Percentiles rank a stretch among this genome's conserved stretches.
These are phyloP conservation scores for Xanthoconium purpureum DNA, from an alignment of 768 basidiomycete species.

Conservation along the genomic window DNA sequence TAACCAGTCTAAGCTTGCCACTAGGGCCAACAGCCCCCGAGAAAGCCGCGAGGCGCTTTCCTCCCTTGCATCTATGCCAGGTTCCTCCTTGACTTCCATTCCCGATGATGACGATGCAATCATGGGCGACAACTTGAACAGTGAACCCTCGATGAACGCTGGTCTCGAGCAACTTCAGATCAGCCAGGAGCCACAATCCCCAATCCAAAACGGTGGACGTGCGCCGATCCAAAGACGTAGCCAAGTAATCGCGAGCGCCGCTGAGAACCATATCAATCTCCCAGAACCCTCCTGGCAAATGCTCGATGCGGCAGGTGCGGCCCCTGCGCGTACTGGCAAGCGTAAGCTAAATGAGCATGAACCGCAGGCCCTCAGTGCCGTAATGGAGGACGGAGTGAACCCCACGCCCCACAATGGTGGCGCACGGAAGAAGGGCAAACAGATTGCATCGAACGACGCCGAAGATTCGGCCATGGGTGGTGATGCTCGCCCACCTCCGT, in stretches of 20 bases:
- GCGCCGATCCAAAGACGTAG: constrained; percentile 45
- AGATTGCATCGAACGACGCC: constrained; percentile 11
- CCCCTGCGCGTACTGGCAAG: constrained; percentile 32
- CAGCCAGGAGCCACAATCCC: constrained; percentile 14
- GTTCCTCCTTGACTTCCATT: constrained; percentile 22
- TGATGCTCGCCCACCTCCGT: constrained; percentile 3
- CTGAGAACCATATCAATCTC: constrained; percentile 38
- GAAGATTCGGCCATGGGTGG: constrained; percentile 13
- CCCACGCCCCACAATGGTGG: constrained; percentile 3
- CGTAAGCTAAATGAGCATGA: constrained; percentile 35
- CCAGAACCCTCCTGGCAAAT: constrained; percentile 59
- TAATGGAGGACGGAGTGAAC: constrained; percentile 19
- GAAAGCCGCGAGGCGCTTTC: constrained; percentile 1
- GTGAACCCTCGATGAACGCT: constrained; percentile 30
- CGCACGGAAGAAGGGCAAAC: constrained; percentile 26
- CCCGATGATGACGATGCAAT: constrained; percentile 21
- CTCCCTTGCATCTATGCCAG: constrained; percentile 11
- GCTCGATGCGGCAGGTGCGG: constrained; percentile 34
- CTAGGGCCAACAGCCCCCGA: background rate
- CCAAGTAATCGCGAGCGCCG: constrained; percentile 45
- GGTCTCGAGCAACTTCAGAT: constrained; percentile 36
- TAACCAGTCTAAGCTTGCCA: background rate
- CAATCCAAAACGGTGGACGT: constrained; percentile 13
- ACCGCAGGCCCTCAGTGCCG: constrained; percentile 26
- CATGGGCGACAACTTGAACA: constrained; percentile 11